A percentile compares a stretch with the other conserved stretches of the same genome.
phyloP scores from a whole-genome alignment of 2,329 filamentous ascomycete species.

The Cytospora mali region DNA sequence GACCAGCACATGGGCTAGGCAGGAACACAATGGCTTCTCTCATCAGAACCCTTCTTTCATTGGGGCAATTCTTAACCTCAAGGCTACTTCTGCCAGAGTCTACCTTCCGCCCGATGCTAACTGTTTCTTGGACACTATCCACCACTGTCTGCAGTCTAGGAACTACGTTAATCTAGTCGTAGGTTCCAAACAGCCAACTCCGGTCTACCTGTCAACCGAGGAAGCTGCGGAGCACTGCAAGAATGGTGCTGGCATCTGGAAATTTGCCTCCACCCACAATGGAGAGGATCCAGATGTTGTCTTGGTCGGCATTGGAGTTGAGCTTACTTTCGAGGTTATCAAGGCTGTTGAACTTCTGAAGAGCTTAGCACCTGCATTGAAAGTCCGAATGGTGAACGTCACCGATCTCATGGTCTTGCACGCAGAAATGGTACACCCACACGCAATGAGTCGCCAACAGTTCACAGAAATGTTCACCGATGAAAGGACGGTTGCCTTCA shows the following conservation, averaged over 20 bases:
- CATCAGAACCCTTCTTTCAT: slow-evolving; percentile 72
- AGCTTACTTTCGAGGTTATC: slow-evolving; percentile 67
- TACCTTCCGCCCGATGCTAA: slow-evolving; percentile 70
- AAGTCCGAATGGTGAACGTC: slow-evolving; percentile 65
- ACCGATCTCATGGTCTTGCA: slow-evolving; percentile 67
- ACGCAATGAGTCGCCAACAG: slow-evolving; percentile 53
- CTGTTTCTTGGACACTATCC: slow-evolving; percentile 65
- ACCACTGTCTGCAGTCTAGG: slow-evolving; percentile 63
- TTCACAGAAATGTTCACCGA: slow-evolving; percentile 61
- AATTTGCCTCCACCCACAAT: slow-evolving; percentile 60
- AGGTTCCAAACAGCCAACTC: slow-evolving; percentile 66
- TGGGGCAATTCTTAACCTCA: slow-evolving; percentile 65
- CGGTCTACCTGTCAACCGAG: slow-evolving; percentile 60
- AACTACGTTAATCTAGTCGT: slow-evolving; percentile 71
- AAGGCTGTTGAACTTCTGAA: slow-evolving; percentile 60
- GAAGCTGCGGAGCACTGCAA: slow-evolving; percentile 64
- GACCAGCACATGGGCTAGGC: slow-evolving; percentile 65
- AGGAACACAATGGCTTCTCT: slow-evolving; percentile 71
- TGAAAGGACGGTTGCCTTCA: slow-evolving; percentile 61
- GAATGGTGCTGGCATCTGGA: slow-evolving; percentile 61
- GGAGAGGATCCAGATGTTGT: slow-evolving; percentile 64
- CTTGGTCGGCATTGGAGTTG: slow-evolving; percentile 65
- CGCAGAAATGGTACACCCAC: slow-evolving; percentile 58
- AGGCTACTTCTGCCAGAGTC: slow-evolving; percentile 59
- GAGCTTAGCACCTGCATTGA: slow-evolving; percentile 51